Conservation (phyloP, 805 yeast species). For the Candida ovalis region DNA sequence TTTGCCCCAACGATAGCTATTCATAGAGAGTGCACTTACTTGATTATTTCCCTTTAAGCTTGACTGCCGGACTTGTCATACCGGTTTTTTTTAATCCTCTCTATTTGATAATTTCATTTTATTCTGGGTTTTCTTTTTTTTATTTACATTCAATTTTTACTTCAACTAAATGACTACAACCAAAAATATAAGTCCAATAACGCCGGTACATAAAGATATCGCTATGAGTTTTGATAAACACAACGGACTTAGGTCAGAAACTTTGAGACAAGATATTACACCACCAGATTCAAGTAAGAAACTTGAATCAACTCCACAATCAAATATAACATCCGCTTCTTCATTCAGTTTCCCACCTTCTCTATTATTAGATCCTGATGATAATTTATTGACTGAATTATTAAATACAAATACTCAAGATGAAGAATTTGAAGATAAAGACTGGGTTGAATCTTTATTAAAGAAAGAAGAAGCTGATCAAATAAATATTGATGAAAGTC, state of each 20-base stretch:
- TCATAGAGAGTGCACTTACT: too few relatives aligned
- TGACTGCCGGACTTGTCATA: too few relatives aligned
- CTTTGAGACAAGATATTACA: background rate
- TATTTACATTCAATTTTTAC: background rate
- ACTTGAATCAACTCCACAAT: background rate
- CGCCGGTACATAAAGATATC: background rate
- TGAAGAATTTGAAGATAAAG: conserved; percentile 13
- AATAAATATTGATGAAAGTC: conserved; percentile 9
- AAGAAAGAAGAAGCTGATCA: conserved; percentile 10
- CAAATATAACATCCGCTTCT: background rate
- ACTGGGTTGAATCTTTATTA: conserved; percentile 19
- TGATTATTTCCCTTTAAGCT: too few relatives aligned
- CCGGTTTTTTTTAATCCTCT: background rate
- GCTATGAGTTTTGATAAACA: background rate
- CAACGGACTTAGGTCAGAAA: background rate
- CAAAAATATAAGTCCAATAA: background rate
- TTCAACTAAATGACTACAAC: background rate
- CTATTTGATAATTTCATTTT: background rate
- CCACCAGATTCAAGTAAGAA: conserved; percentile 7
- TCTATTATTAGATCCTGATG: conserved; percentile 10
- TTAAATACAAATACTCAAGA: conserved; percentile 7
- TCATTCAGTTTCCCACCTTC: conserved; percentile 4
- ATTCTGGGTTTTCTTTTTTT: background rate
- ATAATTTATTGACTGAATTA: conserved; percentile 13
- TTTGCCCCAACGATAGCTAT: background rate